Percentiles rank a stretch among this genome's conserved stretches.
phyloP scores from a whole-genome alignment of 2,329 filamentous ascomycete species.

The Alternaria triticina region DNA sequence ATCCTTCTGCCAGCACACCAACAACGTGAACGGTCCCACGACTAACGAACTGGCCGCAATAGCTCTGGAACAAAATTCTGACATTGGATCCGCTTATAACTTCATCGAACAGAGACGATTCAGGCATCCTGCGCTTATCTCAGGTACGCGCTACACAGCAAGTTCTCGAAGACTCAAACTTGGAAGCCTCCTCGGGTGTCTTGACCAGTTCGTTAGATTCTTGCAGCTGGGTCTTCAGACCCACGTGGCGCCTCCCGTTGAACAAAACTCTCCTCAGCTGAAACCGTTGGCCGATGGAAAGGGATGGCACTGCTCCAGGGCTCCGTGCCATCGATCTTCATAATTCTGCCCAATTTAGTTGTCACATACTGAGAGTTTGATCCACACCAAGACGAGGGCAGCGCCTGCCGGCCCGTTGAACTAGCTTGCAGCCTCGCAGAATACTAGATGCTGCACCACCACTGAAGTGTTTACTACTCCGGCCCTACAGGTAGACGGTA shows the following conservation, averaged over 20 bases:
- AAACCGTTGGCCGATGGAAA: constrained; percentile 18
- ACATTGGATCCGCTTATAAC: not conserved
- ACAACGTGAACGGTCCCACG: not conserved
- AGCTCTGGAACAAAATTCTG: not conserved
- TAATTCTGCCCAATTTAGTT: constrained; percentile 7
- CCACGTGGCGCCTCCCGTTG: constrained; percentile 7
- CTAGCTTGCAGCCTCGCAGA: constrained; percentile 20
- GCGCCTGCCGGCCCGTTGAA: constrained; percentile 32
- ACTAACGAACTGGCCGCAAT: not conserved
- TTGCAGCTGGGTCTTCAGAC: constrained; percentile 5
- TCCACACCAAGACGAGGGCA: constrained; percentile 4
- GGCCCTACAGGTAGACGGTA: constrained; percentile 27
- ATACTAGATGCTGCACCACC: constrained; percentile 5
- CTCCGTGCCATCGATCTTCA: constrained; percentile 21
- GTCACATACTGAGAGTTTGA: constrained; percentile 16
- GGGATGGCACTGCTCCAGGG: constrained; percentile 11
- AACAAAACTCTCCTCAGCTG: constrained; percentile 9
- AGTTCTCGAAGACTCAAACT: constrained; percentile 2
- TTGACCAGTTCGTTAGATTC: not conserved
- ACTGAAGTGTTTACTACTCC: constrained; percentile 21
- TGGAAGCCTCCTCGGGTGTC: not conserved
- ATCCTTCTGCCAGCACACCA: constrained; percentile 1
- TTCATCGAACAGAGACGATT: not conserved
- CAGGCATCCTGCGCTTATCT: constrained; percentile 1
- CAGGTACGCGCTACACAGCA: constrained; percentile 6